Evolutionary conservation across 352 stramenopile species (phyloP).

Genomic region (Phytophthora pinifolia): DNA sequence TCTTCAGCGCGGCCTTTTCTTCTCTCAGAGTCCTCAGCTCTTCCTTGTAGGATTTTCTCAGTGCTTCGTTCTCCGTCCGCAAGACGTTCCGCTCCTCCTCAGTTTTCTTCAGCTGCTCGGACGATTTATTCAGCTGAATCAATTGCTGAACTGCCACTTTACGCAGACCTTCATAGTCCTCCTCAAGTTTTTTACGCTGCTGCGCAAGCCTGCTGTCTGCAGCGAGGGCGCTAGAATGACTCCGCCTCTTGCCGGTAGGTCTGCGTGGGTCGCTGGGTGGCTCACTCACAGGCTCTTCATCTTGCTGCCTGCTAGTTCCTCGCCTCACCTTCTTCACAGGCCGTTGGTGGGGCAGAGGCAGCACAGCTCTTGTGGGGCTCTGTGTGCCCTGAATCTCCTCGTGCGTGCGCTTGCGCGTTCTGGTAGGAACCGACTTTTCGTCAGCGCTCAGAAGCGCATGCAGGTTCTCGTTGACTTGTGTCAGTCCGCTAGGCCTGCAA

Average conservation of each 20-base stretch:
- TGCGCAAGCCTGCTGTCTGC: conserved; percentile 13
- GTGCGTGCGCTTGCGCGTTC: conserved; percentile 27
- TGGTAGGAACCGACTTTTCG: conserved; percentile 18
- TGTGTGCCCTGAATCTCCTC: conserved; percentile 33
- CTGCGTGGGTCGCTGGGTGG: neutral
- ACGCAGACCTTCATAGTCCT: neutral
- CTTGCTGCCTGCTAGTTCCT: conserved; percentile 9
- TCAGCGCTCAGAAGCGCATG: conserved; percentile 25
- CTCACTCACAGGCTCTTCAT: conserved; percentile 13
- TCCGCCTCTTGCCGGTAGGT: no score
- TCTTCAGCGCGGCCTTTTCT: conserved; percentile 8
- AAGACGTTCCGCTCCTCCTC: conserved; percentile 6
- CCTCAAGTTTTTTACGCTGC: neutral
- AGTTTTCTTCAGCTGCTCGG: conserved; percentile 1
- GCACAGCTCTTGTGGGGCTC: conserved; percentile 19
- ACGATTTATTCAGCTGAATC: neutral
- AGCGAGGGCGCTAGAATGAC: neutral
- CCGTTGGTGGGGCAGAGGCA: conserved; percentile 12
- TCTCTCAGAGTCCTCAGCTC: conserved; percentile 1
- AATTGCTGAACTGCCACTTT: neutral
- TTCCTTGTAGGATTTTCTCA: conserved; percentile 15
- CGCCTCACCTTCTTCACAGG: conserved; percentile 25
- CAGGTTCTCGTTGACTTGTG: conserved; percentile 18
- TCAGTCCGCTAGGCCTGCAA: conserved; percentile 33
- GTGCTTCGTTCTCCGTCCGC: conserved; percentile 13